Percentiles rank a stretch among this genome's conserved stretches.
Evolutionary conservation across 2,329 filamentous ascomycete species (phyloP).

Genomic region (Graphilbum fragrans): DNA sequence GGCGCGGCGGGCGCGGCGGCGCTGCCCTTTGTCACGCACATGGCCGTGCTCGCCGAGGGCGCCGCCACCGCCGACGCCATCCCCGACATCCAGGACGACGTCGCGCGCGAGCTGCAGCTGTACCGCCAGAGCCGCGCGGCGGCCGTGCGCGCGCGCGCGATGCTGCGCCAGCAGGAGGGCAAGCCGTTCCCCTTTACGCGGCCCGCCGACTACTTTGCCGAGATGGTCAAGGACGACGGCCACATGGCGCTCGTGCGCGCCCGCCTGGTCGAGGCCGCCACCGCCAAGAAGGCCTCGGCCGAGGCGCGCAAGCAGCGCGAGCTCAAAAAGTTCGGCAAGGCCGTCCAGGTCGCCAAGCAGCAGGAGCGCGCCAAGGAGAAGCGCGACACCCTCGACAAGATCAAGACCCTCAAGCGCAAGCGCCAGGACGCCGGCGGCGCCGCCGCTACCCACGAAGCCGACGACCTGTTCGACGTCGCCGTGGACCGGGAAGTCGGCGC

Average conservation of each 20-base stretch:
- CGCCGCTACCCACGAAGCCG: constrained; percentile 61
- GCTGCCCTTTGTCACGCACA: constrained; percentile 75
- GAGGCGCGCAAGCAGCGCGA: constrained; percentile 89
- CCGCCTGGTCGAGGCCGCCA: constrained; percentile 85
- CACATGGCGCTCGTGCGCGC: constrained; percentile 96
- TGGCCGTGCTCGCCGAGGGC: constrained; percentile 53
- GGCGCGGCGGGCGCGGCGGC: constrained; percentile 58
- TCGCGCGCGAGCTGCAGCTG: constrained; percentile 85
- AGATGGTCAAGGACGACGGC: constrained; percentile 98
- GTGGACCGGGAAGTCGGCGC: constrained; percentile 53
- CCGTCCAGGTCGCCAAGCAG: constrained; percentile 90
- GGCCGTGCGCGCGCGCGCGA: constrained; percentile 57
- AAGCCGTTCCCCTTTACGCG: constrained; percentile 67
- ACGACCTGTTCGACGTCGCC: constrained; percentile 85
- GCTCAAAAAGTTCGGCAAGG: constrained; percentile 98
- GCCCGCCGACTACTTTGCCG: constrained; percentile 91
- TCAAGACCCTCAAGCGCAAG: constrained; percentile 89
- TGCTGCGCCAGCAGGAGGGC: constrained; percentile 57
- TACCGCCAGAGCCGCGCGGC: constrained; percentile 81
- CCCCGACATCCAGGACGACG: constrained; percentile 77
- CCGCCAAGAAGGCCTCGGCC: constrained; percentile 79
- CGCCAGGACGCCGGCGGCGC: constrained; percentile 59
- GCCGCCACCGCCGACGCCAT: constrained; percentile 57
- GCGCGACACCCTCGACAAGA: constrained; percentile 88
- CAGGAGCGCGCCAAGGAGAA: constrained; percentile 91